Conservation (phyloP, 805 yeast species). For the Candida succiphila region DNA sequence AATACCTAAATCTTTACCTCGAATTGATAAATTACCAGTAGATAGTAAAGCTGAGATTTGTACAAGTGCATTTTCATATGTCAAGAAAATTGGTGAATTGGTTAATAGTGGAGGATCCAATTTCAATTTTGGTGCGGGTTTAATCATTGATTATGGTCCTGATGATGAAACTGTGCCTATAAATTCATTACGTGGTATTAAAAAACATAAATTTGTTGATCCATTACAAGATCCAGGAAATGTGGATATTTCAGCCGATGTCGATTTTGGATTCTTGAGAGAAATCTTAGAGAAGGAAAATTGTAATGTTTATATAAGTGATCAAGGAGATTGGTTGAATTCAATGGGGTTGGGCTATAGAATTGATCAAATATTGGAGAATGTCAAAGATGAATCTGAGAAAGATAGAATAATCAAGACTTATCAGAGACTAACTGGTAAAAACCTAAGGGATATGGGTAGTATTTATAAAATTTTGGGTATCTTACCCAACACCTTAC, state of each 20-base stretch:
- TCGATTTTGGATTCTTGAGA: constrained; percentile 59
- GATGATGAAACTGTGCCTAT: constrained; percentile 41
- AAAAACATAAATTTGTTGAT: constrained; percentile 59
- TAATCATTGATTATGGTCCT: constrained; percentile 75
- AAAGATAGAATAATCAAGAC: constrained; percentile 39
- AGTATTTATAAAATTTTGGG: constrained; percentile 64
- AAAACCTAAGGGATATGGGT: constrained; percentile 62
- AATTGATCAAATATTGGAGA: constrained; percentile 44
- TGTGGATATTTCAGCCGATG: constrained; percentile 77
- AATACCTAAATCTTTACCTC: constrained; percentile 44
- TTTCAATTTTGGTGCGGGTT: constrained; percentile 42
- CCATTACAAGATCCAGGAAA: constrained; percentile 73
- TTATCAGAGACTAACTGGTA: constrained; percentile 54
- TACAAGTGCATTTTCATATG: too few relatives aligned
- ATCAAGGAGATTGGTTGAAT: constrained; percentile 76
- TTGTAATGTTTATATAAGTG: constrained; percentile 19
- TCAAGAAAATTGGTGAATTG: too few relatives aligned
- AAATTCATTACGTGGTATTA: constrained; percentile 67
- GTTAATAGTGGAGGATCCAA: background rate
- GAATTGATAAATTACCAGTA: constrained; percentile 70
- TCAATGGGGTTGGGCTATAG: constrained; percentile 67
- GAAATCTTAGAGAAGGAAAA: constrained; percentile 15
- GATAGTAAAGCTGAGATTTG: constrained; percentile 39
- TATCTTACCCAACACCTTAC: constrained; percentile 35
- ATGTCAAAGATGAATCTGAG: constrained; percentile 18